Base-by-base conservation (phyloP, 2,329 filamentous ascomycete genomes). In the Volutella citrinella region DNA sequence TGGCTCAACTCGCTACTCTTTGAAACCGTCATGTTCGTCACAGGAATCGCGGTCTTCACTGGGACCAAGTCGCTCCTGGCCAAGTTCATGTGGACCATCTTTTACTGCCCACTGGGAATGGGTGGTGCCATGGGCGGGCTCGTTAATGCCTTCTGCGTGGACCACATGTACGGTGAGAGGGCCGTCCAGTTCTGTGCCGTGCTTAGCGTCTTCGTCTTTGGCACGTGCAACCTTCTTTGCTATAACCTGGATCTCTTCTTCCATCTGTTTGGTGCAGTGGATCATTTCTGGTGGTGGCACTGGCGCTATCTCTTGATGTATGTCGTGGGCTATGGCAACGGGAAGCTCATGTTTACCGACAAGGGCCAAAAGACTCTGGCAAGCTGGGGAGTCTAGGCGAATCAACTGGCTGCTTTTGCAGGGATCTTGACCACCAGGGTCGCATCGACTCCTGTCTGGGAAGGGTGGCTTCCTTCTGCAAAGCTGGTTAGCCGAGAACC, bases 201-300 rank as follows among this genome's bases (percentile, higher is more conserved):
- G 7, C 29, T 38, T 25, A 34, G 35, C 6, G 14, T 38, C 2
- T n/a, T 38, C 11, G 35, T 38, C 5, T 26, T 42, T 6, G 36
- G 39, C 1, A 21, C 31, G 4, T 42, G 35, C 12, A 39, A 42
- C 15, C 27, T 32, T 16, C 27, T 42, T 2, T 42, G 31, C 9
- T 42, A 42, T 16, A 38, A 38, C 13, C 18, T 42, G 12, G 36
- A 39, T 24, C 35, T 39, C 20, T 21, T 42, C 1, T 42, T 42
- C 21, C 31, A 35, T 6, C 35, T 34, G 35, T 42, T 42, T 20
- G 39, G 35, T 7, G 23, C 39, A 5, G 30, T 26, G 6, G 31
- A 42, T 11, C 31, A 38, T 10, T 38, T 42, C 17, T 42, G 39
- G 39, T 42, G 35, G 35, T 42, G 38, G 39, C 39, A 42, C 26